Evolutionary conservation across 495 filamentous ascomycete species (phyloP).

Genomic region (Articulospora tetracladia): DNA sequence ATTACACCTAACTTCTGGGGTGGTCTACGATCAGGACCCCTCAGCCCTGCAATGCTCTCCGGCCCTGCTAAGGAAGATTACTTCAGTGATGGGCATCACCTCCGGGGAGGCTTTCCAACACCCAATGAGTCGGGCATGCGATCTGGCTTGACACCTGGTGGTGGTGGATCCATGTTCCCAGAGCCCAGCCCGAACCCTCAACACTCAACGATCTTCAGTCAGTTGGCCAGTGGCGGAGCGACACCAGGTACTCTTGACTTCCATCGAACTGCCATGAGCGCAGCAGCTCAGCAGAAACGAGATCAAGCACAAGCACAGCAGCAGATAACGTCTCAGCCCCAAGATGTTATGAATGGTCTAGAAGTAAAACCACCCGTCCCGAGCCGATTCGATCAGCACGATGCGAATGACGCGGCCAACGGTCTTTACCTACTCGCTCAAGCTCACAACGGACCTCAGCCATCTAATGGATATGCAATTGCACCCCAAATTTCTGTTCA

Average conservation of each 20-base stretch:
- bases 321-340: conserved; percentile 42
- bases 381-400: conserved; percentile 75
- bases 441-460: conserved; percentile 23
- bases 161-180: conserved; percentile 97
- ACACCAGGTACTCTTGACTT: conserved; percentile 93
- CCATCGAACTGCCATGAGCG: conserved; percentile 84
- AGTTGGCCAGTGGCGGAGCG: conserved; percentile 73
- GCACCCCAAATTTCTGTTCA: conserved; percentile 26
- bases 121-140: conserved; percentile 95
- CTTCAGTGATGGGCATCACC: conserved; percentile 74
- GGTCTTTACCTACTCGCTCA: conserved; percentile 89
- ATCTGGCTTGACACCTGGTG: conserved; percentile 89
- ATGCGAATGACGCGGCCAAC: conserved; percentile 92
- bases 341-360: conserved; percentile 39
- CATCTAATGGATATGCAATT: conserved; percentile 39
- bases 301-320: conserved; percentile 30
- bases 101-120: conserved; percentile 75
- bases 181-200: conserved; percentile 87
- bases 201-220: conserved; percentile 73
- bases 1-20: conserved; percentile 74
- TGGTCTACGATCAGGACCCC: conserved; percentile 82
- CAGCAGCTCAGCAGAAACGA: conserved; percentile 47
- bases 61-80: conserved; percentile 67
- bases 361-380: conserved; percentile 39
- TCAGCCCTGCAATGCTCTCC: conserved; percentile 97